Evolutionary conservation across 176 grass and related monocot species (phyloP).

Genomic region (Oryza coarctata): DNA sequence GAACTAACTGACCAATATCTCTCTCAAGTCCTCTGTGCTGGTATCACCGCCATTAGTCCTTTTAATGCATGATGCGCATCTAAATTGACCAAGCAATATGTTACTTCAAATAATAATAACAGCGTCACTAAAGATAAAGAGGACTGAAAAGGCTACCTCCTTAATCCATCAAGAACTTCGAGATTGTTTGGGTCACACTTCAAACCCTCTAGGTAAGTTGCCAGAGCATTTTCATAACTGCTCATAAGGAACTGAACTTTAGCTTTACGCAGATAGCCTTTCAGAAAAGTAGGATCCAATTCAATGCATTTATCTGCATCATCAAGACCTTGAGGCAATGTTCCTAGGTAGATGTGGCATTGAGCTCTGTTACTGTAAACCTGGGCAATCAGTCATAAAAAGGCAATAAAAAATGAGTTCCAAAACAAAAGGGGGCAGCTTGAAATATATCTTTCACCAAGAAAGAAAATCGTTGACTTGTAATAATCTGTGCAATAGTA

Average conservation of each 20-base stretch:
- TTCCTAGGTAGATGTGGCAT: constrained; percentile 49
- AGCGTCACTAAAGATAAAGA: constrained; percentile 3
- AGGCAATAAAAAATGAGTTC: background rate
- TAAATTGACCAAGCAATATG: constrained; percentile 16
- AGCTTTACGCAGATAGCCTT: constrained; percentile 56
- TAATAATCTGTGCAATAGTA: background rate
- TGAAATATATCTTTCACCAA: background rate
- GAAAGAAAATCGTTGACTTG: background rate
- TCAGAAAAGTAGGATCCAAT: constrained; percentile 56
- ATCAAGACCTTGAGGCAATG: constrained; percentile 48
- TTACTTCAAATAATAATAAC: constrained; percentile 6
- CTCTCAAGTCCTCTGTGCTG: constrained; percentile 28
- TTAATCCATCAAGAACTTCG: constrained; percentile 50
- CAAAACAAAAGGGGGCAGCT: background rate
- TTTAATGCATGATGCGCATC: constrained; percentile 45
- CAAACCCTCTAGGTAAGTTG: constrained; percentile 57
- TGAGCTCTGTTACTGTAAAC: constrained; percentile 57
- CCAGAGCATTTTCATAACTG: constrained; percentile 46
- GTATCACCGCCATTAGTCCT: constrained; percentile 20
- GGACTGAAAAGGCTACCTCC: constrained; percentile 39
- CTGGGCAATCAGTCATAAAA: constrained; percentile 22
- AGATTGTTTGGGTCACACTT: constrained; percentile 63
- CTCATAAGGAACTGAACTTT: constrained; percentile 45
- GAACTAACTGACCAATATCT: constrained; percentile 28
- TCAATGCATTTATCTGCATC: constrained; percentile 65